phyloP scores from a whole-genome alignment of 768 basidiomycete genomes.

The Boletus sp. region DNA sequence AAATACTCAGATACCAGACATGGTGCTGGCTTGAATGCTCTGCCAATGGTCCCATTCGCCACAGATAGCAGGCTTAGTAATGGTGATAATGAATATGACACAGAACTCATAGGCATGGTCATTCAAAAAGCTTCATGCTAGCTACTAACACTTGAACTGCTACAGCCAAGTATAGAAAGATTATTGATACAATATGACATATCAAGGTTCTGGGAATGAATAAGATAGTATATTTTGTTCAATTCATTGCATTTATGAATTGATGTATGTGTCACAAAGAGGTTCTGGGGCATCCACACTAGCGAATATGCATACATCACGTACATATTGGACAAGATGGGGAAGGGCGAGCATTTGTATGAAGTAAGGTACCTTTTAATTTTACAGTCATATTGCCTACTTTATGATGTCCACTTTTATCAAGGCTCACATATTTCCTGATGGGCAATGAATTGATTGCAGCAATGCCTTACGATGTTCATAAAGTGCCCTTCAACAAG shows the following conservation, averaged over 20 bases:
- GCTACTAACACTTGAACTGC: neutral
- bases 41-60: no score
- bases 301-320: neutral
- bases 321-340: neutral
- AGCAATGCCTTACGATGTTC: neutral
- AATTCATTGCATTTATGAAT: no score
- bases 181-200: neutral
- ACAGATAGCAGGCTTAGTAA: no score
- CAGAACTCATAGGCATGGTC: no score
- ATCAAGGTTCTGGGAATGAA: neutral
- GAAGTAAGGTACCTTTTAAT: neutral
- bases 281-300: neutral
- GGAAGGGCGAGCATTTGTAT: no score
- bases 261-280: neutral
- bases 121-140: neutral
- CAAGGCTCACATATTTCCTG: neutral
- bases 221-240: neutral
- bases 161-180: neutral
- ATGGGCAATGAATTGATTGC: neutral
- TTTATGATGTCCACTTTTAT: neutral
- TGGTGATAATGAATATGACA: no score
- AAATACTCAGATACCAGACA: no score
- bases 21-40: no score
- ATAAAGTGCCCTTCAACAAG: neutral
- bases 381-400: neutral